These are phyloP conservation scores for Orychophragmus violaceus DNA, from an alignment of 345 rosid genomes.

Conservation along the genomic window DNA sequence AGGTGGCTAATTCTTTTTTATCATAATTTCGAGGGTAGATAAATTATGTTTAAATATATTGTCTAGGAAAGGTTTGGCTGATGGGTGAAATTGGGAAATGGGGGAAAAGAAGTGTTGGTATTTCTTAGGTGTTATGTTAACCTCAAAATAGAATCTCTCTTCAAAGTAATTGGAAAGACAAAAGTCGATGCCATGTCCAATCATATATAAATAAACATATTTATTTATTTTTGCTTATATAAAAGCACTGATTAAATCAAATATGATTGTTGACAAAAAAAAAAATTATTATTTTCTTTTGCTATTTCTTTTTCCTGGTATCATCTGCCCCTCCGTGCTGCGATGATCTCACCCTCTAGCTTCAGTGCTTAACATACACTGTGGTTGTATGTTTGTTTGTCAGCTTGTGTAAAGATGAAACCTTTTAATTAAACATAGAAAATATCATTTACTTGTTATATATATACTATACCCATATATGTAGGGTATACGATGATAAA, in stretches of 20 bases:
- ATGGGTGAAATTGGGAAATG: constrained; percentile 19
- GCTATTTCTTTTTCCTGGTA: constrained; percentile 1
- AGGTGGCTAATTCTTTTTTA: neutral
- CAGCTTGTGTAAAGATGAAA: neutral
- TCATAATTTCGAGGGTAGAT: neutral
- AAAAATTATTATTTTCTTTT: neutral
- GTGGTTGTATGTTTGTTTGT: neutral
- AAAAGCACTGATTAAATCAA: constrained; percentile 7
- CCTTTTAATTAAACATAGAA: neutral
- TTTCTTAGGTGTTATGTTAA: constrained; percentile 24
- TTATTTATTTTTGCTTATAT: neutral
- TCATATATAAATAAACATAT: constrained; percentile 2
- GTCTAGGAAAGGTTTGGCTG: neutral
- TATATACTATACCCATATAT: neutral
- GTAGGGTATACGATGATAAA: neutral
- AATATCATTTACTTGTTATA: neutral
- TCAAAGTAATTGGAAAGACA: constrained; percentile 28
- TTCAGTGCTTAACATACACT: constrained; percentile 10
- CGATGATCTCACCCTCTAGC: constrained; percentile 18
- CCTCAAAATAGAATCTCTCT: constrained; percentile 30
- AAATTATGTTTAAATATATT: neutral
- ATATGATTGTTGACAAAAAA: no score
- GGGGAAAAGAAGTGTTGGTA: constrained; percentile 15
- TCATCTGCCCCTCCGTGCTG: constrained; percentile 4
- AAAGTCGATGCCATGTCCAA: constrained; percentile 29